Percentiles rank a stretch among this genome's conserved stretches.
Evolutionary conservation across 176 grass and related monocot genomes (phyloP).

Genomic region (Rhynchospora pubera): DNA sequence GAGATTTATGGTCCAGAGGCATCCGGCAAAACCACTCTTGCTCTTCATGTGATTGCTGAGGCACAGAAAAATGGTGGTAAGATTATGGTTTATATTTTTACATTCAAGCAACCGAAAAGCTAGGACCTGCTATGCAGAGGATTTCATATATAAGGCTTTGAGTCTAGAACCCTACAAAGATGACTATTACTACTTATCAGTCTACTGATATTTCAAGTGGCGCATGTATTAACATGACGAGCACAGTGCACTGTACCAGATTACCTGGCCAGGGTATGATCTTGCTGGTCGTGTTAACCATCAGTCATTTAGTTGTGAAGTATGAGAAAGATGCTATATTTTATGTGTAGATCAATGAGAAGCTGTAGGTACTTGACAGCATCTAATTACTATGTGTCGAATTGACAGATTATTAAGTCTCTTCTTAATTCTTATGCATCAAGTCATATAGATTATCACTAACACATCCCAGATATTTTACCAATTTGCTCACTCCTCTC

Average conservation of each 20-base stretch:
- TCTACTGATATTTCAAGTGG: neutral
- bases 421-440: neutral
- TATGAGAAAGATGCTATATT: neutral
- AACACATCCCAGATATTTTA: neutral
- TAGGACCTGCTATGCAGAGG: neutral
- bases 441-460: neutral
- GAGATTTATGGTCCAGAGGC: slow-evolving; percentile 57
- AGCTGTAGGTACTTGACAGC: neutral
- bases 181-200: neutral
- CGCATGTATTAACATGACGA: neutral
- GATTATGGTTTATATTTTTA: neutral
- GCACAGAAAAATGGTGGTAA: slow-evolving; percentile 50
- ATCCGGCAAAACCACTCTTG: slow-evolving; percentile 53
- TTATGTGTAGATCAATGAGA: neutral
- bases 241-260: neutral
- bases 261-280: neutral
- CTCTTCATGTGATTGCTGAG: slow-evolving; percentile 51
- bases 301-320: neutral
- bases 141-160: neutral
- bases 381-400: neutral
- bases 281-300: neutral
- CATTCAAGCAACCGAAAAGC: neutral
- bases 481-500: neutral
- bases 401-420: neutral
- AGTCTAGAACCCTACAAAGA: neutral